A percentile compares a stretch with the other conserved stretches of the same genome.
phyloP scores from a whole-genome alignment of 2,329 filamentous ascomycete genomes.

The Beauveria medogensis region DNA sequence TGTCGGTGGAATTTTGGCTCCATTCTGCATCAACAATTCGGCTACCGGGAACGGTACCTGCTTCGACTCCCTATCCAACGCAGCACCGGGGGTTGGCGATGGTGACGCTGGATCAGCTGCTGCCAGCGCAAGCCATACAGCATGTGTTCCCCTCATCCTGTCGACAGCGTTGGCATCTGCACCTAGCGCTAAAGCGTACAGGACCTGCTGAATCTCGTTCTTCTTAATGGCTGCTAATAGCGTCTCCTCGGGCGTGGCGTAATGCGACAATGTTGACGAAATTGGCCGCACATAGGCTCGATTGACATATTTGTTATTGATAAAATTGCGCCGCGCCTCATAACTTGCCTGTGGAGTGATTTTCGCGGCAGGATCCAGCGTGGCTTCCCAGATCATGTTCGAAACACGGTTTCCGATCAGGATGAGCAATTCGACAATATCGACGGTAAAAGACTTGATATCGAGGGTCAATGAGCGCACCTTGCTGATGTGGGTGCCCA shows the following conservation, averaged over 20 bases:
- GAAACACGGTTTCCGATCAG: slow-evolving; percentile 89
- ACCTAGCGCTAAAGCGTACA: slow-evolving; percentile 79
- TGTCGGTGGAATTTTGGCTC: slow-evolving; percentile 71
- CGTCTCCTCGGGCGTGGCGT: slow-evolving; percentile 74
- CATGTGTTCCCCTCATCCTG: slow-evolving; percentile 78
- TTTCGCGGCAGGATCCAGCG: slow-evolving; percentile 64
- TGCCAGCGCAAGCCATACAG: slow-evolving; percentile 82
- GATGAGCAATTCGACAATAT: slow-evolving; percentile 89
- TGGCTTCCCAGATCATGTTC: slow-evolving; percentile 95
- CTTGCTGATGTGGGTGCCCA: slow-evolving; percentile 97
- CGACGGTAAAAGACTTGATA: slow-evolving; percentile 90
- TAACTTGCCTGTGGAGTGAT: slow-evolving; percentile 70
- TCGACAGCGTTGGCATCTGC: slow-evolving; percentile 85
- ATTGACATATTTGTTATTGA: slow-evolving; percentile 90
- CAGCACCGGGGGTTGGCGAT: slow-evolving; percentile 37
- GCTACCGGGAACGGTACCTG: slow-evolving; percentile 74
- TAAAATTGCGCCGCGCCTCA: slow-evolving; percentile 88
- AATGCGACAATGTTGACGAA: slow-evolving; percentile 66
- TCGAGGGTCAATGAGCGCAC: slow-evolving; percentile 91
- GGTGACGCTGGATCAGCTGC: slow-evolving; percentile 86
- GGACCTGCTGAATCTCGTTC: slow-evolving; percentile 88
- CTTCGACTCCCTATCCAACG: slow-evolving; percentile 40
- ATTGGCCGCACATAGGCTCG: slow-evolving; percentile 72
- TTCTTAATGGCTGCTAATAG: slow-evolving; percentile 89
- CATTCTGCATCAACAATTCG: slow-evolving; percentile 87